phyloP scores from a whole-genome alignment of 1,284 basidiomycete genomes.

The Pseudozyma hubeiensis region DNA sequence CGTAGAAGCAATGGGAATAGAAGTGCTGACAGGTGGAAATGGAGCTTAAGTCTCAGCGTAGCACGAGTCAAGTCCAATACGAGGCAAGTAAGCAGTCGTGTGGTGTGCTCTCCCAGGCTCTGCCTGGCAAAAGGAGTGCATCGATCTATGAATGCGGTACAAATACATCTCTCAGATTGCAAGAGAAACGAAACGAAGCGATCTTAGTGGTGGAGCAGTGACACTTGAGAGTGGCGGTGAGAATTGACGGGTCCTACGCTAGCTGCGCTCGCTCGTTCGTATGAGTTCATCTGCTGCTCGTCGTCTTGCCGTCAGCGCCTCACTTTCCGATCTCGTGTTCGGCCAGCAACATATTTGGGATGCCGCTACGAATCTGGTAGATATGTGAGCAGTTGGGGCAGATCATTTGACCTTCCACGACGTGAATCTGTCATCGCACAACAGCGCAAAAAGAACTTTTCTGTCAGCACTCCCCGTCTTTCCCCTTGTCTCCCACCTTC shows the following conservation, averaged over 20 bases:
- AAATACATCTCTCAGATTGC: conserved; percentile 2
- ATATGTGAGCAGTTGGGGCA: conserved; percentile 92
- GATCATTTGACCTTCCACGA: conserved; percentile 91
- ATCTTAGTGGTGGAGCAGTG: too few species aligned
- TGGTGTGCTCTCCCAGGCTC: not conserved
- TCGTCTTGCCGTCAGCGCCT: not conserved
- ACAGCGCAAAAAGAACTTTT: not conserved
- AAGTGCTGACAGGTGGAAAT: too few species aligned
- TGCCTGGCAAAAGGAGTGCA: not conserved
- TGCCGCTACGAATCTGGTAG: conserved; percentile 91
- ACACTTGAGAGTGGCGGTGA: too few species aligned
- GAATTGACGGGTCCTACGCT: too few species aligned
- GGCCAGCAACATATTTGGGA: conserved; percentile 95
- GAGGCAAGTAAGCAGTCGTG: too few species aligned
- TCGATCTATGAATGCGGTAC: not conserved
- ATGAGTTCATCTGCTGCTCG: too few species aligned
- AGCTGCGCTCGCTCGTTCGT: too few species aligned
- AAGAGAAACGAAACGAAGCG: not conserved
- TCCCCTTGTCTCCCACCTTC: not conserved
- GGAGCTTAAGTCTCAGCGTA: too few species aligned
- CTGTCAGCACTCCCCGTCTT: conserved; percentile 3
- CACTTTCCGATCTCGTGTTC: conserved; percentile 82
- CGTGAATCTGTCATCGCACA: conserved; percentile 78
- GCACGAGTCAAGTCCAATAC: too few species aligned
- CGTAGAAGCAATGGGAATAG: too few species aligned